Percentiles rank a stretch among this genome's conserved stretches.
Conservation (phyloP, 2,329 filamentous ascomycete genomes). For the Neoscytalidium dimidiatum region DNA sequence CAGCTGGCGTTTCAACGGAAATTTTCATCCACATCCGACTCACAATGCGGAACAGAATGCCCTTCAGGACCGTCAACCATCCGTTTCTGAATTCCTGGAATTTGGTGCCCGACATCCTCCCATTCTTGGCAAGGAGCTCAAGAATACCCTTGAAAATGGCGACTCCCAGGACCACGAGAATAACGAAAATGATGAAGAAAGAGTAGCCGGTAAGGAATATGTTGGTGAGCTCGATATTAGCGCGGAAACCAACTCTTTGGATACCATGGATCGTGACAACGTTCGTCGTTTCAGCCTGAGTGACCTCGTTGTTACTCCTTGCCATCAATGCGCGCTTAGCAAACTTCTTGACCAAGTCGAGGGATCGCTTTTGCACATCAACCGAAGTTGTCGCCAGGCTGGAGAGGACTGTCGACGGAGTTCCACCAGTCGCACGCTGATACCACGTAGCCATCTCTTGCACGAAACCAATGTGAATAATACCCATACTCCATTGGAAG, state of each 20-base stretch:
- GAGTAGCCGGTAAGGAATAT: conserved; percentile 88
- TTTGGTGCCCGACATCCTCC: conserved; percentile 79
- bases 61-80: conserved; percentile 90
- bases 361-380: conserved; percentile 72
- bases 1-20: conserved; percentile 34
- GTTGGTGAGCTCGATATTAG: conserved; percentile 84
- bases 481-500: conserved; percentile 98
- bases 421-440: conserved; percentile 87
- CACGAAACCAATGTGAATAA: conserved; percentile 84
- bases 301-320: conserved; percentile 19
- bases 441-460: conserved; percentile 94
- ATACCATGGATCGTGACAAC: conserved; percentile 72
- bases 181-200: conserved; percentile 84
- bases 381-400: conserved; percentile 75
- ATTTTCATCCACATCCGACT: neutral
- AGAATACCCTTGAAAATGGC: conserved; percentile 78
- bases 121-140: conserved; percentile 72
- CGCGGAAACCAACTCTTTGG: conserved; percentile 83
- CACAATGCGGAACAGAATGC: conserved; percentile 82
- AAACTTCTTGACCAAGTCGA: conserved; percentile 38
- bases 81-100: conserved; percentile 93
- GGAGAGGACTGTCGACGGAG: conserved; percentile 75
- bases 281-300: conserved; percentile 34
- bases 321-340: conserved; percentile 29
- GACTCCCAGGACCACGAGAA: conserved; percentile 72